Evolutionary conservation across 805 yeast genomes (phyloP).

Genomic region (Diddensiella caesifluorescens): DNA sequence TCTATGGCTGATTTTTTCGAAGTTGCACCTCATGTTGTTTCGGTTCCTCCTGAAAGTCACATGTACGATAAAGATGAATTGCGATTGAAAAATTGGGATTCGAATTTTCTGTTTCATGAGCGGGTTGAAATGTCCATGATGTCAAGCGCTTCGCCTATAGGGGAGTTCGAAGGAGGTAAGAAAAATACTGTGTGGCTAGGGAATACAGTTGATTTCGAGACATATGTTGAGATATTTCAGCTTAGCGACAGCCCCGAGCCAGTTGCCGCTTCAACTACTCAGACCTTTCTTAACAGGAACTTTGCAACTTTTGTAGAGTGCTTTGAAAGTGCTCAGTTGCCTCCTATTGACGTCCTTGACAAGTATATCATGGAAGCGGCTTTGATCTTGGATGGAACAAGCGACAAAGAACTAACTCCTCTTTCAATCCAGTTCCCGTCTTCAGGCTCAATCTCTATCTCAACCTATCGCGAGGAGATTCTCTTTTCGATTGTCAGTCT

Average conservation of each 20-base stretch:
- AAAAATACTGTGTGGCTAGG: conserved; percentile 68
- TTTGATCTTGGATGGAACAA: conserved; percentile 3
- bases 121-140: conserved; percentile 76
- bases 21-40: conserved; percentile 23
- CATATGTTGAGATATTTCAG: conserved; percentile 15
- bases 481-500: conserved; percentile 60
- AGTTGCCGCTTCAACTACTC: not conserved
- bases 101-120: conserved; percentile 64
- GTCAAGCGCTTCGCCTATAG: conserved; percentile 69
- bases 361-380: conserved; percentile 22
- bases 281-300: conserved; percentile 12
- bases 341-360: conserved; percentile 20
- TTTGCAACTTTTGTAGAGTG: conserved; percentile 36
- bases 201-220: conserved; percentile 59
- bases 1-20: conserved; percentile 18
- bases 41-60: conserved; percentile 20
- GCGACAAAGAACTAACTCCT: conserved; percentile 14
- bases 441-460: conserved; percentile 74
- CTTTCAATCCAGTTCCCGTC: conserved; percentile 57
- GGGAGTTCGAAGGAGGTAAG: not conserved
- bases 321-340: conserved; percentile 26
- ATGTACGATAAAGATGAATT: conserved; percentile 20
- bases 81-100: conserved; percentile 29
- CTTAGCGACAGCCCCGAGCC: not conserved
- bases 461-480: conserved; percentile 50